These are phyloP conservation scores for Catenaria anguillulae DNA, from an alignment of 371 early-diverging fungal species.

Conservation along the genomic window DNA sequence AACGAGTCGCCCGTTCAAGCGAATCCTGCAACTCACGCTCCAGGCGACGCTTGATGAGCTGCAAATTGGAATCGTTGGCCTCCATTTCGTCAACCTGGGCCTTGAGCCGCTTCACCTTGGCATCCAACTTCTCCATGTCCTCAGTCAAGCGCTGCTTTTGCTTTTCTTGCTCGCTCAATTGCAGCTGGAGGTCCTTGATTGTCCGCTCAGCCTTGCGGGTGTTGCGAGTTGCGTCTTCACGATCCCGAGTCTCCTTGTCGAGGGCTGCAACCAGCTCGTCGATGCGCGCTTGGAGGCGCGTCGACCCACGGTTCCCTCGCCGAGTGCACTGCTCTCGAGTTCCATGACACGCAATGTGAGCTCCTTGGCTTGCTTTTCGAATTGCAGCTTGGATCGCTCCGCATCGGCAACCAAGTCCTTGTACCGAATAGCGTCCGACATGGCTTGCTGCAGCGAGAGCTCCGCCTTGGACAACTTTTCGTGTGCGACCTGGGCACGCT, in stretches of 20 bases:
- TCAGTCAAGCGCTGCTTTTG: constrained; percentile 45
- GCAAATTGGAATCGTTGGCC: constrained; percentile 8
- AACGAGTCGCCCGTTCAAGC: not conserved
- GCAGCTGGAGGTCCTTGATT: constrained; percentile 68
- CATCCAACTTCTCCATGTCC: constrained; percentile 48
- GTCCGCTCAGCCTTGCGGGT: constrained; percentile 53
- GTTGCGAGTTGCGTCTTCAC: constrained; percentile 42
- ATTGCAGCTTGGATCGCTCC: constrained; percentile 40
- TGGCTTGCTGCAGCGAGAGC: constrained; percentile 25
- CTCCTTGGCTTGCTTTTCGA: constrained; percentile 69
- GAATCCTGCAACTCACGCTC: constrained; percentile 8
- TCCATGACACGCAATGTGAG: constrained; percentile 52
- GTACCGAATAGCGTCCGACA: constrained; percentile 46
- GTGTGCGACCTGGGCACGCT: constrained; percentile 28
- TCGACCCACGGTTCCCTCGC: constrained; percentile 23
- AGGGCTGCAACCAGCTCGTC: constrained; percentile 47
- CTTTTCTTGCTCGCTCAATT: constrained; percentile 58
- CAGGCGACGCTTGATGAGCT: constrained; percentile 4
- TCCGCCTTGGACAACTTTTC: constrained; percentile 51
- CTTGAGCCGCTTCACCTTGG: constrained; percentile 48
- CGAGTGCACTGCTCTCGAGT: constrained; percentile 43
- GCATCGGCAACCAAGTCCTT: constrained; percentile 38
- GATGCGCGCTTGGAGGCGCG: constrained; percentile 40
- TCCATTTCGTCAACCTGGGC: constrained; percentile 43
- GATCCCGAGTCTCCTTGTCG: constrained; percentile 43